Percentiles rank a stretch among this genome's conserved stretches.
These are phyloP conservation scores for Aspergillus sp. DNA, from an alignment of 2,329 filamentous ascomycete species.

Conservation along the genomic window DNA sequence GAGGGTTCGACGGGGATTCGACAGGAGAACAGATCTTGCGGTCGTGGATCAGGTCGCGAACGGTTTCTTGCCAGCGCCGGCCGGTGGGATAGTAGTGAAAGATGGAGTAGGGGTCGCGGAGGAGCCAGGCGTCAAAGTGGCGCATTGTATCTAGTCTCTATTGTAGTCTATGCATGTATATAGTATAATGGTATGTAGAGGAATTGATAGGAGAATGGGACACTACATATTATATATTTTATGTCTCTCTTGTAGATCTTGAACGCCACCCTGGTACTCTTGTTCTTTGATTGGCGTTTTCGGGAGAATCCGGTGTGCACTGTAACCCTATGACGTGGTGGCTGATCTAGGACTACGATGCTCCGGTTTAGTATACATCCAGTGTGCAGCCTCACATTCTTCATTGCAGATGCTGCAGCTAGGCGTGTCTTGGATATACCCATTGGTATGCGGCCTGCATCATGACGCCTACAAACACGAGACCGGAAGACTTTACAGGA, in stretches of 20 bases:
- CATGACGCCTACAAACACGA: too few species aligned
- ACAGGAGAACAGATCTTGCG: conserved; percentile 33
- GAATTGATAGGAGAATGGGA: too few species aligned
- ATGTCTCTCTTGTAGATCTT: too few species aligned
- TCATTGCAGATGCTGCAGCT: too few species aligned
- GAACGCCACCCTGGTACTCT: background rate
- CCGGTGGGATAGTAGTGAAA: conserved; percentile 38
- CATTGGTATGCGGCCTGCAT: background rate
- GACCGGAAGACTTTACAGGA: too few species aligned
- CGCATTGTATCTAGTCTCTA: conserved; percentile 26
- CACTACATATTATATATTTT: too few species aligned
- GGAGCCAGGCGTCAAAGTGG: conserved; percentile 38
- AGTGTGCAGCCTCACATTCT: too few species aligned
- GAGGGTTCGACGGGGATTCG: conserved; percentile 5
- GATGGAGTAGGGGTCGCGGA: conserved; percentile 39
- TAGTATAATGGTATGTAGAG: too few species aligned
- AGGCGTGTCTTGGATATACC: too few species aligned
- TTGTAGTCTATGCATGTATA: too few species aligned
- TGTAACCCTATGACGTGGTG: conserved; percentile 29
- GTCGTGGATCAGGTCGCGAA: conserved; percentile 34
- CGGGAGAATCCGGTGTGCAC: conserved; percentile 10
- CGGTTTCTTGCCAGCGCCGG: conserved; percentile 33
- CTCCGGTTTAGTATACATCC: background rate
- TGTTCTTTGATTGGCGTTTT: conserved; percentile 1
- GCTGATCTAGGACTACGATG: conserved; percentile 9